Conservation (phyloP, 2,329 filamentous ascomycete species). For the Chaetomium sp. region DNA sequence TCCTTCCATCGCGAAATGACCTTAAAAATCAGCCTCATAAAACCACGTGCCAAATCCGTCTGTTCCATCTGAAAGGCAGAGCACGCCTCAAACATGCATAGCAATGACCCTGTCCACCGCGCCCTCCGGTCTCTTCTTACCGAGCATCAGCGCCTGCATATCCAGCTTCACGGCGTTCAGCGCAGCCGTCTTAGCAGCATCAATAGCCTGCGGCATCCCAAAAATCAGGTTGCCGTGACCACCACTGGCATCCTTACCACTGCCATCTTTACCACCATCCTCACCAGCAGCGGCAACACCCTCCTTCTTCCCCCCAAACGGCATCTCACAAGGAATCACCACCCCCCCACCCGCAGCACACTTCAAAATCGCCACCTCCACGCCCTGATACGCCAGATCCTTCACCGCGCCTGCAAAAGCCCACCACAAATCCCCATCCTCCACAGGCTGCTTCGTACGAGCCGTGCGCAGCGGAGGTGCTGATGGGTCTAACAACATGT, state of each 20-base stretch:
- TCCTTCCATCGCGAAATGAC: too few relatives aligned
- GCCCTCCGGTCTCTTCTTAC: too few relatives aligned
- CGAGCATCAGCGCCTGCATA: background rate
- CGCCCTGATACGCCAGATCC: constrained; percentile 1
- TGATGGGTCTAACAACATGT: background rate
- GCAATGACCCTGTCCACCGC: too few relatives aligned
- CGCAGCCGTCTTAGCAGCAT: background rate
- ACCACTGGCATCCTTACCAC: too few relatives aligned
- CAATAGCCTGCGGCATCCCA: background rate
- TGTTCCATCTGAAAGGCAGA: too few relatives aligned
- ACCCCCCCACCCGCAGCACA: background rate
- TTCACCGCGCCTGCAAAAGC: constrained; percentile 2
- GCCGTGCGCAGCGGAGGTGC: background rate
- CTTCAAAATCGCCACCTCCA: background rate
- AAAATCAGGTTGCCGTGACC: background rate
- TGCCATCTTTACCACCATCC: background rate
- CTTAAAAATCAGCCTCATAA: background rate
- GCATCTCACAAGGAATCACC: background rate
- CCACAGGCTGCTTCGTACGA: background rate
- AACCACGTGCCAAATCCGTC: background rate
- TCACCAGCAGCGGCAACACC: background rate
- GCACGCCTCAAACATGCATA: too few relatives aligned
- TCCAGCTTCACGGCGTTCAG: background rate
- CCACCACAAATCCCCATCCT: constrained; percentile 4
- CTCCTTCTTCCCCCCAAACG: background rate